These are phyloP conservation scores for Xylariaceae sp. DNA, from an alignment of 2,329 filamentous ascomycete genomes.

Conservation along the genomic window DNA sequence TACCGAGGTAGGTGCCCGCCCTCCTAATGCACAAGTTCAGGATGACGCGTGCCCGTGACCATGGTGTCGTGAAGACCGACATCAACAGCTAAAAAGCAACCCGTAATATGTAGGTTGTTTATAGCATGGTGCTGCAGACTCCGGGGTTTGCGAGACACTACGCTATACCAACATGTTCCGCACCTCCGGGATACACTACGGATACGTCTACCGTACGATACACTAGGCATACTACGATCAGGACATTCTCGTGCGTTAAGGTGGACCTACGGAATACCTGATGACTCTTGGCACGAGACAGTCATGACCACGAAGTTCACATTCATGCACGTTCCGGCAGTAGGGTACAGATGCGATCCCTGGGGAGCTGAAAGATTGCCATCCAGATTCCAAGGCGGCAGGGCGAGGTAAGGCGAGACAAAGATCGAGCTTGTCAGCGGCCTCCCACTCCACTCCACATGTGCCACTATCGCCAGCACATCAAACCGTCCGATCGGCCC, in stretches of 20 bases:
- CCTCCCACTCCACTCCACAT: slow-evolving; percentile 13
- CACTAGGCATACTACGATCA: background rate
- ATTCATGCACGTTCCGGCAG: background rate
- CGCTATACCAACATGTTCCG: no score
- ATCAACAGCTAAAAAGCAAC: background rate
- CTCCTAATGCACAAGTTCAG: background rate
- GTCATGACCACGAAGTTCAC: background rate
- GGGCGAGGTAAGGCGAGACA: slow-evolving; percentile 11
- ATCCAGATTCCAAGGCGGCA: slow-evolving; percentile 7
- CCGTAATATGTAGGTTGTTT: background rate
- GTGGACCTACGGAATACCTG: background rate
- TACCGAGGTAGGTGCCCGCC: background rate
- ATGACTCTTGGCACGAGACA: background rate
- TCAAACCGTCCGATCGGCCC: slow-evolving; percentile 1
- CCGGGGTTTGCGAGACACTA: background rate
- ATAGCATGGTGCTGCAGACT: background rate
- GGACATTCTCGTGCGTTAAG: background rate
- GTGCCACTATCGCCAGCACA: slow-evolving; percentile 12
- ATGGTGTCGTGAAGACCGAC: background rate
- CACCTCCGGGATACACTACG: no score
- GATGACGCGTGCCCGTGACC: background rate
- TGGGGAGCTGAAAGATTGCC: slow-evolving; percentile 16
- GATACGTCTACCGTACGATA: no score
- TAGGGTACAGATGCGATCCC: slow-evolving; percentile 6
- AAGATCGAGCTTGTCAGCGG: slow-evolving; percentile 17